Evolutionary conservation across 495 filamentous ascomycete species (phyloP).

Genomic region (Xylaria cubensis): DNA sequence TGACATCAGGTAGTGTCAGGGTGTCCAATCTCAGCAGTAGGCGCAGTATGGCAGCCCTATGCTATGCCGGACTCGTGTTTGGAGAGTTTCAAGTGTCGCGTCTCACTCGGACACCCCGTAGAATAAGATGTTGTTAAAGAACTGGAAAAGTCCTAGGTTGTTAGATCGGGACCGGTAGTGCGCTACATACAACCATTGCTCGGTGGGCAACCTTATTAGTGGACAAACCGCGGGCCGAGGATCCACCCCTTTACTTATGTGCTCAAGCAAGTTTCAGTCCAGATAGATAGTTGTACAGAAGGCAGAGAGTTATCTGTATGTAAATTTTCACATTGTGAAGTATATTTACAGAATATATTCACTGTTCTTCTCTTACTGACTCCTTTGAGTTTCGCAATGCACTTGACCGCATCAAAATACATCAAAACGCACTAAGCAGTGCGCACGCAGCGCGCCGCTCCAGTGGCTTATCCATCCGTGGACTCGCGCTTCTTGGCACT

Average conservation of each 20-base stretch:
- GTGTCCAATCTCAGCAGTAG: neutral
- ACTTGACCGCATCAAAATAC: neutral
- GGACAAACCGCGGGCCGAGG: neutral
- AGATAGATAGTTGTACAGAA: neutral
- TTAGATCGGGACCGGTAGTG: neutral
- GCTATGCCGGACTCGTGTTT: neutral
- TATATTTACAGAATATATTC: neutral
- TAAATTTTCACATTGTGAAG: neutral
- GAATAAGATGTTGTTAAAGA: neutral
- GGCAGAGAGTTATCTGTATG: neutral
- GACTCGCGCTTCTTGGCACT: conserved; percentile 4
- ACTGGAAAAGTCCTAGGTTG: neutral
- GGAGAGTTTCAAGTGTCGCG: conserved; percentile 4
- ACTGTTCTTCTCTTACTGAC: neutral
- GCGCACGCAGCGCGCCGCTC: neutral
- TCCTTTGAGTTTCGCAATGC: neutral
- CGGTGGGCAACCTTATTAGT: neutral
- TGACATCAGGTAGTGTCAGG: conserved; percentile 12
- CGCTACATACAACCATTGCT: neutral
- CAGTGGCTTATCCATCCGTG: neutral
- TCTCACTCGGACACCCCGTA: conserved; percentile 2
- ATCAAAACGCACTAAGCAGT: neutral
- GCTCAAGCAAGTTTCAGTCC: neutral
- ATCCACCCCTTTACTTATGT: neutral
- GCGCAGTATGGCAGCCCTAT: conserved; percentile 3